Conservation (phyloP, 306 rosid genomes). For the Medicago truncatula region DNA sequence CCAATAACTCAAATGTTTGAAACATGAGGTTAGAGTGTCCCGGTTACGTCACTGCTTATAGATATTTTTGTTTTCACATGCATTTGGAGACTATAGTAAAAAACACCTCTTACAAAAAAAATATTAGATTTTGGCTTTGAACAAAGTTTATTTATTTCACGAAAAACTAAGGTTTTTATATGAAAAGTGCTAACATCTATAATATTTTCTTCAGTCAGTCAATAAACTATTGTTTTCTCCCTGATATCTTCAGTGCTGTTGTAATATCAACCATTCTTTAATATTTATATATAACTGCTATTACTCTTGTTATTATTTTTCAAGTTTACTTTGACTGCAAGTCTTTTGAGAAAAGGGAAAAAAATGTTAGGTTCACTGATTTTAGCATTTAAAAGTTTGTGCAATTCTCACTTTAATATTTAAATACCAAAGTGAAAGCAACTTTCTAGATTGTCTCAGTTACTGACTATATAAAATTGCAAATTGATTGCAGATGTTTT, state of each 20-base stretch:
- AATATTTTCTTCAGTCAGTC: not conserved
- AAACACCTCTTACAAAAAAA: not conserved
- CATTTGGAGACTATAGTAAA: too few relatives aligned
- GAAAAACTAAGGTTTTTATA: too few relatives aligned
- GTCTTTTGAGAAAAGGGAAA: slow-evolving; percentile 1
- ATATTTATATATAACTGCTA: not conserved
- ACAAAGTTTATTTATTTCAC: not conserved
- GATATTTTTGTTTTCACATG: too few relatives aligned
- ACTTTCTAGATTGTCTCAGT: slow-evolving; percentile 1
- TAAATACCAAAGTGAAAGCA: not conserved
- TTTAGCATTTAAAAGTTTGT: not conserved
- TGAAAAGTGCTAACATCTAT: not conserved
- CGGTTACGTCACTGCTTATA: too few relatives aligned
- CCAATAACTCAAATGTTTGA: too few relatives aligned
- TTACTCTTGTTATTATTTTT: not conserved
- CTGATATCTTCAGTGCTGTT: not conserved
- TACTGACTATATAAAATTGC: slow-evolving; percentile 20
- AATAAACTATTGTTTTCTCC: not conserved
- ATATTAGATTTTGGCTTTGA: not conserved
- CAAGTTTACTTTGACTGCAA: slow-evolving; percentile 40
- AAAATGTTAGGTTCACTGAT: not conserved
- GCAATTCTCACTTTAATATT: not conserved
- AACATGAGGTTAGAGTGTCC: too few relatives aligned
- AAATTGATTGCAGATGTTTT: slow-evolving; percentile 47
- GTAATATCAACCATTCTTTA: not conserved